A percentile compares a stretch with the other conserved stretches of the same genome.
Evolutionary conservation across 1,284 basidiomycete species (phyloP).

Genomic region (Pseudozyma pruni): DNA sequence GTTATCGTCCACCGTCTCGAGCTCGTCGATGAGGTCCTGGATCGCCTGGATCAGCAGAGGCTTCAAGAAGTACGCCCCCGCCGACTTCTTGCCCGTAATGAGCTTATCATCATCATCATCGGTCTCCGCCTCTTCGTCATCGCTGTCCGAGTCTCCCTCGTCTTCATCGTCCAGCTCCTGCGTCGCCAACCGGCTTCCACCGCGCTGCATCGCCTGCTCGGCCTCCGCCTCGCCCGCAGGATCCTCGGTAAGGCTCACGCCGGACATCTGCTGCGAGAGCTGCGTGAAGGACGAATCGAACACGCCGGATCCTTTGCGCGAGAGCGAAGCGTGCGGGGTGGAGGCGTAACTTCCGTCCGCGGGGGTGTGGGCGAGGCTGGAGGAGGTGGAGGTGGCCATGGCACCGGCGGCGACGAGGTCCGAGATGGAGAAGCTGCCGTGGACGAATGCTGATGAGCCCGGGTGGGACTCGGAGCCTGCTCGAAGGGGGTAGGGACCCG

Average conservation of each 20-base stretch:
- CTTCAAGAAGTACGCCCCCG: conserved; percentile 65
- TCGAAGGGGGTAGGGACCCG: conserved; percentile 31
- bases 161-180: conserved; percentile 6
- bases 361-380: conserved; percentile 26
- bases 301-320: conserved; percentile 36
- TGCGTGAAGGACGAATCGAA: conserved; percentile 30
- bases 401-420: conserved; percentile 61
- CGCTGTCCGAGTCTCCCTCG: conserved; percentile 11
- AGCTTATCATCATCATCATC: conserved; percentile 21
- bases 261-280: conserved; percentile 18
- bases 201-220: conserved; percentile 30
- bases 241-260: conserved; percentile 29
- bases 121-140: conserved; percentile 9
- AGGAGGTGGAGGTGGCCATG: conserved; percentile 27
- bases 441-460: conserved; percentile 31
- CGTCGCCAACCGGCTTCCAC: not conserved
- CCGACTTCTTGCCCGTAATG: conserved; percentile 11
- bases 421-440: conserved; percentile 60
- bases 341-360: conserved; percentile 34
- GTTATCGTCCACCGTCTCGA: conserved; percentile 94
- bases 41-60: conserved; percentile 70
- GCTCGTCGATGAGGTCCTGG: conserved; percentile 85
- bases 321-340: conserved; percentile 35
- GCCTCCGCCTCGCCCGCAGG: conserved; percentile 31
- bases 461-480: conserved; percentile 6